Base-by-base conservation (phyloP, 2,329 filamentous ascomycete genomes). In the Ceratocystis ficicola region DNA sequence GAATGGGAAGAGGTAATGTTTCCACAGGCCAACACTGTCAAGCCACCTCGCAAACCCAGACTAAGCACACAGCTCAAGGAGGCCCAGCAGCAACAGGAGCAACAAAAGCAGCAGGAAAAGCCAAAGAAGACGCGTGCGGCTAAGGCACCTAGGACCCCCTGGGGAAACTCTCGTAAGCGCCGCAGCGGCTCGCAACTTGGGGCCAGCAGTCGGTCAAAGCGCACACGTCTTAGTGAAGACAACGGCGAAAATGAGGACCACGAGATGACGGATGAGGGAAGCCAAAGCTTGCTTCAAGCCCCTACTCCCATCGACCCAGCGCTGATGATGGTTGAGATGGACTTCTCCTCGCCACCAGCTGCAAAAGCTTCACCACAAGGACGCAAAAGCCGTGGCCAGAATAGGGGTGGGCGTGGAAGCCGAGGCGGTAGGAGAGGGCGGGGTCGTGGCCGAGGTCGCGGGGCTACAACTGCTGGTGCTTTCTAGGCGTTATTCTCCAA, bases 1-100 rank as follows among this genome's bases (percentile, higher is more conserved):
- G 60, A 62, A 28, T 62, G 60, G 60, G 60, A 62, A 25, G 60
- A 44, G n/a, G 22, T 46, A n/a, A 59, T 59, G 55, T 59, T 59
- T 7, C 55, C 55, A 7, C 55, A 59, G 55, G 30, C 55, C 17
- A 59, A 15, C 17, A 36, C 8, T 3, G 28, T 36, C 30, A 59
- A 59, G 30, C 55, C 55, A 36, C 55, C 55, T n/a, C 55, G 55
- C 15, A 59, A 59, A 30, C 55, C 55, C 3, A 59, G 55, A 59
- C 30, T 59, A n/a, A 59, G 28, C 30, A 59, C 55, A 8, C 55
- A 59, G 28, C 55, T 59, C 7, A 22, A 30, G 12, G 55, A 59
- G 17, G 55, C 55, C 22, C 22, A 57, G 20, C 22, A 57, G 8
- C 52, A 57, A n/a, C 25, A 59, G 6, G 15, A 59, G 12, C 28